Evolutionary conservation across 2,329 filamentous ascomycete species (phyloP).

Genomic region (Penicillium corylophilum): DNA sequence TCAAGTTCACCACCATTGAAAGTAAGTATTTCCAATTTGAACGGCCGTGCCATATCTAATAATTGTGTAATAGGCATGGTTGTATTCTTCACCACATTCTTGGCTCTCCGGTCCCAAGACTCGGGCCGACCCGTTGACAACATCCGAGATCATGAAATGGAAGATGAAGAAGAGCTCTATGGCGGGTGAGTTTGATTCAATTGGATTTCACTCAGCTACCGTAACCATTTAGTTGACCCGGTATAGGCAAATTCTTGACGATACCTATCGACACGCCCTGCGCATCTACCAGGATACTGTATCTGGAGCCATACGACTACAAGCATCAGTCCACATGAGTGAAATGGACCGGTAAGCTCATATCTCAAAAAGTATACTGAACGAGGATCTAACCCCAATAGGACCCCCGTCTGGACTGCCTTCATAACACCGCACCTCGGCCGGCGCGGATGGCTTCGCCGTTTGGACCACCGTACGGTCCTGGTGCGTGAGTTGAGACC

Average conservation of each 20-base stretch:
- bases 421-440: conserved; percentile 53
- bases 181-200: conserved; percentile 44
- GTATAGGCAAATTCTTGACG: conserved; percentile 52
- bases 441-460: conserved; percentile 50
- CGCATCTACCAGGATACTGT: conserved; percentile 54
- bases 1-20: conserved; percentile 57
- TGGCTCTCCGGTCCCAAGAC: conserved; percentile 60
- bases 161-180: conserved; percentile 49
- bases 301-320: conserved; percentile 55
- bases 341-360: conserved; percentile 47
- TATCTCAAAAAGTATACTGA: neutral
- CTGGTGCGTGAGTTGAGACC: conserved; percentile 53
- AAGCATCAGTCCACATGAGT: conserved; percentile 56
- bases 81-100: conserved; percentile 56
- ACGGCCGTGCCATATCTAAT: neutral
- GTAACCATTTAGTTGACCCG: conserved; percentile 15
- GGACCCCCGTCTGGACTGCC: conserved; percentile 61
- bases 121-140: conserved; percentile 37
- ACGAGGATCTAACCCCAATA: conserved; percentile 13
- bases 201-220: too few species aligned
- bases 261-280: conserved; percentile 53
- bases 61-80: conserved; percentile 50
- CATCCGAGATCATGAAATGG: conserved; percentile 53
- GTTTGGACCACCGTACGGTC: conserved; percentile 43
- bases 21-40: conserved; percentile 34